These are phyloP conservation scores for Golubevia pallescens DNA, from an alignment of 1,284 basidiomycete genomes.

Conservation along the genomic window DNA sequence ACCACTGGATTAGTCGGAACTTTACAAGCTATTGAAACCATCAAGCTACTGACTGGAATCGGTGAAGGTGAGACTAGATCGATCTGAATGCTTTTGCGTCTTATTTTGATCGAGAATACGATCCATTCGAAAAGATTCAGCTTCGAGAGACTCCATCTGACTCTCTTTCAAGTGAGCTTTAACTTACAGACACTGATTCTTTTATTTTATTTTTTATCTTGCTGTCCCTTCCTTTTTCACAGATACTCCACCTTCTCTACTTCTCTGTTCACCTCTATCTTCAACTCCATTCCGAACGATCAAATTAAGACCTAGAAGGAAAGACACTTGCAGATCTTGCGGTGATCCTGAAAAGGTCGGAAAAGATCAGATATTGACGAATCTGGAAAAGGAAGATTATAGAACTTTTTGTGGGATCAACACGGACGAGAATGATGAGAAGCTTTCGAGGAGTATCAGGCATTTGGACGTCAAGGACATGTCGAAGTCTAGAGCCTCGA, in stretches of 20 bases:
- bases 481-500: not conserved
- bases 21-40: conserved; percentile 86
- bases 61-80: conserved; percentile 25
- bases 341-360: conserved; percentile 32
- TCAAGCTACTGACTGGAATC: conserved; percentile 69
- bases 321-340: conserved; percentile 39
- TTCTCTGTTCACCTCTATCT: conserved; percentile 77
- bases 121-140: not conserved
- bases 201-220: no score
- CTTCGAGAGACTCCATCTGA: not conserved
- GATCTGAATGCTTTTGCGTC: no score
- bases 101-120: not conserved
- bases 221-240: conserved; percentile 24
- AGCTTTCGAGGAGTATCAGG: not conserved
- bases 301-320: conserved; percentile 71
- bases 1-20: conserved; percentile 91
- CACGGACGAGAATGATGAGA: not conserved
- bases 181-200: not conserved
- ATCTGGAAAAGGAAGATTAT: conserved; percentile 49
- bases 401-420: conserved; percentile 46
- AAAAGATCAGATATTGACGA: conserved; percentile 19
- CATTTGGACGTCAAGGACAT: not conserved
- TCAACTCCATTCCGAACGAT: conserved; percentile 79
- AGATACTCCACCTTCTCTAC: conserved; percentile 69
- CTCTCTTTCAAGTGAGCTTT: not conserved